These are phyloP conservation scores for Prunus campanulata DNA, from an alignment of 306 rosid genomes.

Conservation along the genomic window DNA sequence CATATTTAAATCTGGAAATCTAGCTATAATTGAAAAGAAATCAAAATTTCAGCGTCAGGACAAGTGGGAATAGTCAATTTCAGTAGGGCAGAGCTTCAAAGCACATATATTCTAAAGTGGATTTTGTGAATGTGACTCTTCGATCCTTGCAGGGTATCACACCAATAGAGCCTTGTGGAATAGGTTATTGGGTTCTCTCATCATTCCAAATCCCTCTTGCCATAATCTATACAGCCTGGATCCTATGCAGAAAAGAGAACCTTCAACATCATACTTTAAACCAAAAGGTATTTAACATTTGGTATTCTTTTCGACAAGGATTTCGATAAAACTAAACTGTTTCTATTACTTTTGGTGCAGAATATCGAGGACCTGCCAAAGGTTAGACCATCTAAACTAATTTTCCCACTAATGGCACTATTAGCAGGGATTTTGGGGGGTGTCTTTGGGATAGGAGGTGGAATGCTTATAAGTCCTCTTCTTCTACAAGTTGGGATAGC, in stretches of 20 bases:
- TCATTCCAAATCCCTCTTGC: slow-evolving; percentile 78
- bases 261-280: slow-evolving; percentile 36
- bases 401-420: slow-evolving; percentile 73
- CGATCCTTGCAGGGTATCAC: slow-evolving; percentile 55
- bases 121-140: not conserved
- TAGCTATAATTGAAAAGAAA: not conserved
- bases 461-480: slow-evolving; percentile 89
- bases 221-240: slow-evolving; percentile 65
- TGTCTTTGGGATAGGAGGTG: slow-evolving; percentile 92
- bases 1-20: not conserved
- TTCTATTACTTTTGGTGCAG: slow-evolving; percentile 30
- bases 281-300: slow-evolving; percentile 38
- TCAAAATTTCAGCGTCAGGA: not conserved
- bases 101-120: not conserved
- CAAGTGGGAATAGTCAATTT: not conserved
- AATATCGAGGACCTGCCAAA: slow-evolving; percentile 16
- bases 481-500: slow-evolving; percentile 81
- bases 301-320: not conserved
- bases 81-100: too few relatives aligned
- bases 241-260: slow-evolving; percentile 46
- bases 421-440: slow-evolving; percentile 81
- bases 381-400: slow-evolving; percentile 39
- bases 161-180: slow-evolving; percentile 70
- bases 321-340: slow-evolving; percentile 7
- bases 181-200: slow-evolving; percentile 73